Evolutionary conservation across 2,329 filamentous ascomycete genomes (phyloP), one percentile per base, ranked within the genome.

Genomic region (Curvularia spicifera): DNA sequence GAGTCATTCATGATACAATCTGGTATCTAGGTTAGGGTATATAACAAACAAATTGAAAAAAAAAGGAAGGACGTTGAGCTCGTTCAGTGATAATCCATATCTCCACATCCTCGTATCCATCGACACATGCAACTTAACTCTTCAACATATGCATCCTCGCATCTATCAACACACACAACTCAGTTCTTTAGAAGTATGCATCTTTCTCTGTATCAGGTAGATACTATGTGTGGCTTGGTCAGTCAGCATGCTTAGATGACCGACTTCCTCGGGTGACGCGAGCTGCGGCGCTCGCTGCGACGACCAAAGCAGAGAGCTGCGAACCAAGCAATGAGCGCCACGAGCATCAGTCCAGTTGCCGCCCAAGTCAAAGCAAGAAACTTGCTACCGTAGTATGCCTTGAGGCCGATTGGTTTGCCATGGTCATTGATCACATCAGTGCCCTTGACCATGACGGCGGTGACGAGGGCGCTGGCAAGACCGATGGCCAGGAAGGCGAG

Each of bases 381-480:
- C 63, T 83, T 84, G 15, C 67, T 73, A 0, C 87, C 86, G 57
- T 78, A 80, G 22, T 78, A 71, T 46, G 82, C 84, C 18, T 76
- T 73, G 9, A 87, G 72, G 0, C 83, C 82, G 26, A 85, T 78
- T 0, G 77, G 70, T 15, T 80, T 73, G 4, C 84, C 84, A 53
- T 85, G 79, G 28, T 82, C 71, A 60, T 86, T 87, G 60, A 89
- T 80, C 0, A 83, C 67, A 18, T 81, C 66, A 1, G 79, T 74
- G 3, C 81, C 84, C 71, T 87, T 85, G 53, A 82, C 79, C 10
- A 82, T 81, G 4, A 87, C 74, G 18, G 89, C 88, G 0, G 85
- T 90, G 26, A 87, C 85, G 24, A 93, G 89, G 66, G 91, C 91
- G 20, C 90, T 93, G 47, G 89, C 87, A 51, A 88, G 87, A 3